Conservation (phyloP, 75 land plant genomes). For the Isoetes taiwanensis region DNA sequence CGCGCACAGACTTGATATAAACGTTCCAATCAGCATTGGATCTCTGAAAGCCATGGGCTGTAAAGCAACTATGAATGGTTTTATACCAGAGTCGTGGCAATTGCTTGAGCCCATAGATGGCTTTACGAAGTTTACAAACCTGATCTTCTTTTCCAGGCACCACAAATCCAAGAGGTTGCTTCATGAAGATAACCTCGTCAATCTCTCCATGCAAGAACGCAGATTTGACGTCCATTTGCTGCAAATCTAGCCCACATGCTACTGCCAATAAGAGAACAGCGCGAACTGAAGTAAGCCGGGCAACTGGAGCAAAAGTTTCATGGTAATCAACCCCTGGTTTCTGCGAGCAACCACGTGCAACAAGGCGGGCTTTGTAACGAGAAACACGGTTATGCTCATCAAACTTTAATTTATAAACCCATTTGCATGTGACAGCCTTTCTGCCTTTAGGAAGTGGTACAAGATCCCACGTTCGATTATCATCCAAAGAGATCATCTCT, state of each 20-base stretch:
- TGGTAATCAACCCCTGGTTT: conserved; percentile 1
- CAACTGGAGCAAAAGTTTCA: background rate
- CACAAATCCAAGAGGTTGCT: too few species aligned
- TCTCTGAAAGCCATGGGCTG: too few species aligned
- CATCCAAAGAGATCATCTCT: too few species aligned
- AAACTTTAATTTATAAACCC: background rate
- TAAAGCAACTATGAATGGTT: too few species aligned
- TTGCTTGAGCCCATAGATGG: too few species aligned
- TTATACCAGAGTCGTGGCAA: too few species aligned
- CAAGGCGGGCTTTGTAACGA: background rate
- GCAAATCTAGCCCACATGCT: background rate
- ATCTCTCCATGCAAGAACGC: background rate
- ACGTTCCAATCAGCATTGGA: too few species aligned
- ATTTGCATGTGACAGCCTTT: background rate
- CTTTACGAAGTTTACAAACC: too few species aligned
- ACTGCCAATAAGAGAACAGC: background rate
- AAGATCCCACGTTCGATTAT: too few species aligned
- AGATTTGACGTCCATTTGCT: background rate
- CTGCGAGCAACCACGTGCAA: conserved; percentile 5
- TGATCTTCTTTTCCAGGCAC: too few species aligned
- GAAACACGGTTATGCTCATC: background rate
- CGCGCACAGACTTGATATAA: too few species aligned
- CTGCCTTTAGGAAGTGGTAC: too few species aligned
- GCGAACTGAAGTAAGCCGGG: background rate
- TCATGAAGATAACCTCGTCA: conserved; percentile 1